Base-by-base conservation (phyloP, 768 basidiomycete species). In the Calocybe indica region DNA sequence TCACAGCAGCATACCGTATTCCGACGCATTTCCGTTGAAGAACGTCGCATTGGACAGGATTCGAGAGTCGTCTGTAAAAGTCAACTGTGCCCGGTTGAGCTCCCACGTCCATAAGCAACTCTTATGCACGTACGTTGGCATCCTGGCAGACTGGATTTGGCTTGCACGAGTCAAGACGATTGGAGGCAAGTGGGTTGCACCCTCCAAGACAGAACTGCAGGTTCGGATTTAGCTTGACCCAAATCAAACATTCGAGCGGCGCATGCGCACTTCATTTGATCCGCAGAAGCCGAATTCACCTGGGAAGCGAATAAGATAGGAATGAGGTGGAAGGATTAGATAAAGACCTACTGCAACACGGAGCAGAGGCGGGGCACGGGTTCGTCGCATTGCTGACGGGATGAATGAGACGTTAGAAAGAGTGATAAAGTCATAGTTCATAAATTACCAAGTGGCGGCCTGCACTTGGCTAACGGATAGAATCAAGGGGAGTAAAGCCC, bases 171-270 rank as follows among this genome's bases (percentile, higher is more conserved):
- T 67, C 65, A 35, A 85, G 64, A 3, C 75, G 61, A 56, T 81
- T 57, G 5, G 90, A 92, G 37, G 71, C 65, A 30, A 89, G 71
- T 13, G 91, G 88, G 58, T 92, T 80, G 69, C 91, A 93, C n/a
- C 91, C 91, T 40, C 87, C 88, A 32, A 90, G 69, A 60, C 90
- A 92, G 62, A 82, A 92, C 82, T 88, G 55, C 30, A 52, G 15
- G 28, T 39, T 35, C 36, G 34, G 33, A 14, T 15, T 42, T 37
- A 51, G 33, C 9, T 22, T 51, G 42, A 30, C n/a, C 11, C 22
- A 11, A 15, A 28, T 33, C 31, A 6, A n/a, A 13, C 14, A 29
- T 43, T 22, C 14, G 15, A 6, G 40, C 2, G 10, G 22, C 29
- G 30, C 3, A n/a, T 43, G 42, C 73, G 40, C 59, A 78, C 78